Evolutionary conservation across 2,329 filamentous ascomycete species (phyloP).

Genomic region (Triangularia verruculosa): DNA sequence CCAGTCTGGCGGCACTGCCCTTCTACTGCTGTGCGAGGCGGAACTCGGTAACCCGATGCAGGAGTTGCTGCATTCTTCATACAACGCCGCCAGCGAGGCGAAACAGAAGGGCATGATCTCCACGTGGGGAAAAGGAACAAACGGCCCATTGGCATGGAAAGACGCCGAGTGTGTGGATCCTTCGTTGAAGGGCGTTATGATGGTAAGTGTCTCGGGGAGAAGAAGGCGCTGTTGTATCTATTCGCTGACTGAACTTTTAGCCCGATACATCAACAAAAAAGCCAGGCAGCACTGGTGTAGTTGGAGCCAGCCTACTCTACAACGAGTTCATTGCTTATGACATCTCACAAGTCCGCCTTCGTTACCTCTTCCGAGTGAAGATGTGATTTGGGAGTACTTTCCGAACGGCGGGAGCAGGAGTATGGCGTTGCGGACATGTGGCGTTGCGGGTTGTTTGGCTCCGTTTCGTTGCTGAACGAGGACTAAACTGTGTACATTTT

Average conservation of each 20-base stretch:
- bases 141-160: conserved; percentile 68
- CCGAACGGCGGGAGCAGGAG: too few relatives aligned
- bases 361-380: conserved; percentile 65
- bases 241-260: conserved; percentile 31
- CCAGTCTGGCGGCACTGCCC: conserved; percentile 64
- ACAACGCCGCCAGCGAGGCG: conserved; percentile 62
- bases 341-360: conserved; percentile 64
- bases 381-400: too few relatives aligned
- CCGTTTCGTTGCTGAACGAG: neutral
- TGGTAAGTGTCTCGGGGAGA: conserved; percentile 51
- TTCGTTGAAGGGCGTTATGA: conserved; percentile 63
- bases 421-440: neutral
- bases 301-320: conserved; percentile 53
- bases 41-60: conserved; percentile 75
- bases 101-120: conserved; percentile 58
- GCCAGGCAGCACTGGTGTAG: conserved; percentile 48
- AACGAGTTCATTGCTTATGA: conserved; percentile 76
- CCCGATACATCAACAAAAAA: conserved; percentile 45
- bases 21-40: conserved; percentile 81
- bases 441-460: neutral
- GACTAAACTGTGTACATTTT: neutral
- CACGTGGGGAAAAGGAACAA: conserved; percentile 68
- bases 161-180: conserved; percentile 67
- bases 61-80: conserved; percentile 56
- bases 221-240: neutral